These are phyloP conservation scores for Camelina hispida DNA, from an alignment of 345 rosid species.

Conservation along the genomic window DNA sequence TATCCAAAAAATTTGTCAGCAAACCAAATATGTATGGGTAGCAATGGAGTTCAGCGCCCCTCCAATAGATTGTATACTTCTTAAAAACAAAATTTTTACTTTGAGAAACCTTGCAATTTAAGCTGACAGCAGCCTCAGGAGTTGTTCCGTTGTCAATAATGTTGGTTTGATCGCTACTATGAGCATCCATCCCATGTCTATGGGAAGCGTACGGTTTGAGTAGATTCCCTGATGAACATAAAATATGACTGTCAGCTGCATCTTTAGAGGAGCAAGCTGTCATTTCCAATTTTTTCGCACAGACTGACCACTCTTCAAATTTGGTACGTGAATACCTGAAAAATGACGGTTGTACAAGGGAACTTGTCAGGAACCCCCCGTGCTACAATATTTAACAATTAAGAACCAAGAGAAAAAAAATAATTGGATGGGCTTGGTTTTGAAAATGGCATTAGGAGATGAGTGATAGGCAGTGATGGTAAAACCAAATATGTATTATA, in stretches of 20 bases:
- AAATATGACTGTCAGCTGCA: slow-evolving; percentile 48
- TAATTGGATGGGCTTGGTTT: slow-evolving; percentile 15
- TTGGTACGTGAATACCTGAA: slow-evolving; percentile 64
- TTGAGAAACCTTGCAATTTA: slow-evolving; percentile 59
- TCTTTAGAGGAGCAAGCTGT: slow-evolving; percentile 48
- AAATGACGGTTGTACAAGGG: slow-evolving; percentile 26
- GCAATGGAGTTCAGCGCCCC: slow-evolving; percentile 79
- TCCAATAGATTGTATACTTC: slow-evolving; percentile 57
- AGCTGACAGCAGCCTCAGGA: slow-evolving; percentile 54
- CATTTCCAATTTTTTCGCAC: slow-evolving; percentile 57
- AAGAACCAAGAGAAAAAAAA: slow-evolving; percentile 8
- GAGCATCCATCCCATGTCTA: slow-evolving; percentile 45
- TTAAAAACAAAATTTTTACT: slow-evolving; percentile 41
- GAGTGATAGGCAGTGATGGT: slow-evolving; percentile 12
- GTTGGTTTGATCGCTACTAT: slow-evolving; percentile 36
- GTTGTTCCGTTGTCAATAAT: slow-evolving; percentile 32
- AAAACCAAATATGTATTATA: slow-evolving; percentile 21
- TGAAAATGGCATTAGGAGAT: slow-evolving; percentile 25
- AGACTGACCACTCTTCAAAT: slow-evolving; percentile 56
- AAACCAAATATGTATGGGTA: slow-evolving; percentile 65
- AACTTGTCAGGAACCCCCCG: slow-evolving; percentile 33
- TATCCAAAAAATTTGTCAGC: slow-evolving; percentile 58
- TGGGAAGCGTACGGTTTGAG: slow-evolving; percentile 42
- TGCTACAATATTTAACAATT: slow-evolving; percentile 13
- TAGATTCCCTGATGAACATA: slow-evolving; percentile 60